phyloP scores from a whole-genome alignment of 2,329 filamentous ascomycete species.

The Neoscytalidium dimidiatum region DNA sequence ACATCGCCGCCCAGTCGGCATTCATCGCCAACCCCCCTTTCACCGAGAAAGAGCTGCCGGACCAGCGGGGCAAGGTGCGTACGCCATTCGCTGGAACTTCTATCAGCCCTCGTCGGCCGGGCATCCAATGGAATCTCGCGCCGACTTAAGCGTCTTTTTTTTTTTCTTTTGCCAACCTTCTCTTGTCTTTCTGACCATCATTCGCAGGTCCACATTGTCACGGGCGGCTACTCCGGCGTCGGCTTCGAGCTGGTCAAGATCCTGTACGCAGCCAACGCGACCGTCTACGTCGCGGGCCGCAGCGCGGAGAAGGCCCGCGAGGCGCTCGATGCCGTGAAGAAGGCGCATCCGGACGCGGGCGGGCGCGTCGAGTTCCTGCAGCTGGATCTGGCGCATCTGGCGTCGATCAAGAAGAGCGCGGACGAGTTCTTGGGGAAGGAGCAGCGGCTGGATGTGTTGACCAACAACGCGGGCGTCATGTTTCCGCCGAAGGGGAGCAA shows the following conservation, averaged over 20 bases:
- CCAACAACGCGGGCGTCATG: slow-evolving; percentile 39
- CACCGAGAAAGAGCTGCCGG: slow-evolving; percentile 45
- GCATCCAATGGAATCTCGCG: background rate
- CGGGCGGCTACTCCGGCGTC: slow-evolving; percentile 50
- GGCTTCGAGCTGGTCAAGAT: slow-evolving; percentile 56
- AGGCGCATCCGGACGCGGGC: slow-evolving; percentile 28
- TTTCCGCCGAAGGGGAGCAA: slow-evolving; percentile 28
- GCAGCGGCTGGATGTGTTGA: slow-evolving; percentile 45
- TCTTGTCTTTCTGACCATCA: background rate
- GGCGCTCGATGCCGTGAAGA: slow-evolving; percentile 49
- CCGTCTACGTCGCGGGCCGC: slow-evolving; percentile 58
- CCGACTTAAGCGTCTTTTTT: background rate
- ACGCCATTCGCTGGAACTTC: background rate
- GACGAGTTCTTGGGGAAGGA: slow-evolving; percentile 41
- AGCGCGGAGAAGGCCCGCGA: slow-evolving; percentile 45
- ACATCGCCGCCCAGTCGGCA: slow-evolving; percentile 24
- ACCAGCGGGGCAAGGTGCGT: slow-evolving; percentile 27
- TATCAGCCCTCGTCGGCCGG: background rate
- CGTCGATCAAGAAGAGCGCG: slow-evolving; percentile 41
- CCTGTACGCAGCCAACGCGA: slow-evolving; percentile 56
- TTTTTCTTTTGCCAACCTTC: background rate
- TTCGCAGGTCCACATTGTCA: slow-evolving; percentile 46
- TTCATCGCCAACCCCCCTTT: slow-evolving; percentile 42
- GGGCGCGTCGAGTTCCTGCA: slow-evolving; percentile 28
- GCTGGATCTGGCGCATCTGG: slow-evolving; percentile 46